A percentile compares a stretch with the other conserved stretches of the same genome.
phyloP scores from a whole-genome alignment of 1,139 yeast genomes.

The Scheffersomyces segobiensis region DNA sequence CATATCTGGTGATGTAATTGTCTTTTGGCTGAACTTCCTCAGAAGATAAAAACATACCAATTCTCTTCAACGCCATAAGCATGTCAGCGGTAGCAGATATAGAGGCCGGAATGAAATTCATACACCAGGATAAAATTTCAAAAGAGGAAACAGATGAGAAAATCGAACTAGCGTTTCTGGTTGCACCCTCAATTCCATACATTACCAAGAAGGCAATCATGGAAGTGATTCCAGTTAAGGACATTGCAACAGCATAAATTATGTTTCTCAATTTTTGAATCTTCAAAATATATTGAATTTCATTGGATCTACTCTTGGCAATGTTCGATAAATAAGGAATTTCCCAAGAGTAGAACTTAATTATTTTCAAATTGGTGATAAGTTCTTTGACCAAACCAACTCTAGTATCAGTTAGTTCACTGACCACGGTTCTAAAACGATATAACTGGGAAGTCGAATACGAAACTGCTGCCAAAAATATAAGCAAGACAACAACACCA shows the following conservation, averaged over 20 bases:
- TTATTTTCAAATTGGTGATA: conserved; percentile 34
- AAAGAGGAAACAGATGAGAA: conserved; percentile 78
- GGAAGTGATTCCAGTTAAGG: conserved; percentile 65
- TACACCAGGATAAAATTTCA: conserved; percentile 49
- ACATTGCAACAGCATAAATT: conserved; percentile 53
- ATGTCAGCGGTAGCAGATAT: conserved; percentile 68
- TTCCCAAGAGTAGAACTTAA: conserved; percentile 64
- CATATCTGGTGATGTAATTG: neutral
- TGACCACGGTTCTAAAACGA: conserved; percentile 20
- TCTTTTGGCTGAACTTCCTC: conserved; percentile 21
- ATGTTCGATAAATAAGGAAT: conserved; percentile 48
- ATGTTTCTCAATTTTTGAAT: conserved; percentile 58
- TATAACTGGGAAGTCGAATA: conserved; percentile 12
- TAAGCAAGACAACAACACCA: conserved; percentile 31
- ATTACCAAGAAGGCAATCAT: conserved; percentile 70
- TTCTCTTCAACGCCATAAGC: conserved; percentile 56
- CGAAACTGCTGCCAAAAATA: conserved; percentile 15
- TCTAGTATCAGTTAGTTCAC: conserved; percentile 33
- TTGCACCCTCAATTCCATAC: conserved; percentile 46
- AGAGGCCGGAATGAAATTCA: conserved; percentile 67
- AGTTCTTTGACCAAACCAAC: conserved; percentile 37
- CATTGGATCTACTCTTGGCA: conserved; percentile 43
- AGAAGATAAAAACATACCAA: conserved; percentile 49
- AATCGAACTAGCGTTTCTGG: conserved; percentile 61
- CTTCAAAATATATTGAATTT: conserved; percentile 46